Conservation (phyloP, 208 protist species). For the Trypanosoma mega region DNA sequence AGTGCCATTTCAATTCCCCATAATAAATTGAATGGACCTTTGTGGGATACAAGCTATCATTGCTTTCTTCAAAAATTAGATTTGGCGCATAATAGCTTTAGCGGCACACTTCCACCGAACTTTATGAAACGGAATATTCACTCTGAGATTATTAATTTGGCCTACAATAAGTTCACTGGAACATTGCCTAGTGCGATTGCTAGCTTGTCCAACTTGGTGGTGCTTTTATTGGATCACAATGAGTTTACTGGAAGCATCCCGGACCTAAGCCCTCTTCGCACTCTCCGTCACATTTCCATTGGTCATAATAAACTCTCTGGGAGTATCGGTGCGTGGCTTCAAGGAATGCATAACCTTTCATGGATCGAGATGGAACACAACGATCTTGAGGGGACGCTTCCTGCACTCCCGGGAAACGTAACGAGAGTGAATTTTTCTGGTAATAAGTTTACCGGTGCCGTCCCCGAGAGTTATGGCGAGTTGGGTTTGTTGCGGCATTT, state of each 20-base stretch:
- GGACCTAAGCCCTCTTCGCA: slow-evolving; percentile 2
- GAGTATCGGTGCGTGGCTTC: slow-evolving; percentile 10
- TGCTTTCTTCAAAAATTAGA: slow-evolving; percentile 23
- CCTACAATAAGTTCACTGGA: slow-evolving; percentile 19
- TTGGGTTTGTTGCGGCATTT: slow-evolving; percentile 19
- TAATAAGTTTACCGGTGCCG: slow-evolving; percentile 10
- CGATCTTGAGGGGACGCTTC: slow-evolving; percentile 17
- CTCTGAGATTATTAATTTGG: slow-evolving; percentile 20
- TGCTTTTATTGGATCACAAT: slow-evolving; percentile 21
- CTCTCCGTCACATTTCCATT: slow-evolving; percentile 21
- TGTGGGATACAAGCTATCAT: slow-evolving; percentile 29
- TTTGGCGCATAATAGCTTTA: slow-evolving; percentile 23
- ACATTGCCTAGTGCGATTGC: slow-evolving; percentile 4
- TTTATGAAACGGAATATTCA: slow-evolving; percentile 28
- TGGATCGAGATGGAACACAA: slow-evolving; percentile 22
- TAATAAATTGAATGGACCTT: slow-evolving; percentile 19
- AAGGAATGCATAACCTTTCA: slow-evolving; percentile 4
- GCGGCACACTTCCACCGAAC: slow-evolving; percentile 11
- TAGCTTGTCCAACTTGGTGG: slow-evolving; percentile 8
- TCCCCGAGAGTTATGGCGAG: slow-evolving; percentile 18
- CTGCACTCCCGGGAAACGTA: slow-evolving; percentile 14
- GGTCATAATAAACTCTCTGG: slow-evolving; percentile 19
- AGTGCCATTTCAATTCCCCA: slow-evolving; percentile 7
- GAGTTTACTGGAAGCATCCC: slow-evolving; percentile 21
- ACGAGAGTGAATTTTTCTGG: slow-evolving; percentile 17